These are phyloP conservation scores for Dothiorella sarmentorum DNA, from an alignment of 2,329 filamentous ascomycete species.

Conservation along the genomic window DNA sequence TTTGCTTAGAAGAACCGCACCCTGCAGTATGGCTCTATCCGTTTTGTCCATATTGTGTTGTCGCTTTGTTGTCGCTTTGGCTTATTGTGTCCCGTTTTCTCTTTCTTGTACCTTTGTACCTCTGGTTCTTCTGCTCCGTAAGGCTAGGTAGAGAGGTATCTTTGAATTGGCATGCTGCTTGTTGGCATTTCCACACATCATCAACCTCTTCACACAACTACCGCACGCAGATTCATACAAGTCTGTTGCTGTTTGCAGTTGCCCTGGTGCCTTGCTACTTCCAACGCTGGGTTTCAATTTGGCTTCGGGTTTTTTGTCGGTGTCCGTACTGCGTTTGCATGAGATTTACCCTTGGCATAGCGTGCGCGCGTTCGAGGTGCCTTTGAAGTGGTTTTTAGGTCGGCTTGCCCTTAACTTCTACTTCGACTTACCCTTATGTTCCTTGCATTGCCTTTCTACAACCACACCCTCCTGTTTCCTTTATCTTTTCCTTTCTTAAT, in stretches of 20 bases:
- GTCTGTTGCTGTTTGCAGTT: background rate
- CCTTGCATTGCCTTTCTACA: background rate
- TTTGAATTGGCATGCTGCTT: slow-evolving; percentile 9
- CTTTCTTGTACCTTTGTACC: background rate
- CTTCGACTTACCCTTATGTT: background rate
- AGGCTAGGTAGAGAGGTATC: slow-evolving; percentile 10
- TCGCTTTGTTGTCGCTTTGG: background rate
- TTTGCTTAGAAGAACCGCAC: background rate
- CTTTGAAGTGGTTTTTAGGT: background rate
- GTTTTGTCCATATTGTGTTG: background rate
- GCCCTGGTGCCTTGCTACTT: background rate
- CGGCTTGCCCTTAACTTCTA: background rate
- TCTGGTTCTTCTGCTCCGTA: background rate
- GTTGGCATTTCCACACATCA: background rate
- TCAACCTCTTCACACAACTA: background rate
- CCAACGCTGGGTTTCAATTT: no score
- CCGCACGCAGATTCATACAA: background rate
- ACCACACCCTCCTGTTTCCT: no score
- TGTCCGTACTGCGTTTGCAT: background rate
- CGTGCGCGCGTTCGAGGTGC: slow-evolving; percentile 2
- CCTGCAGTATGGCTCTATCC: background rate
- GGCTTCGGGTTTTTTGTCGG: background rate
- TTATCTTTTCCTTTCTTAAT: background rate
- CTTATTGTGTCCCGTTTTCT: slow-evolving; percentile 1
- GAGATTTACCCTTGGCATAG: slow-evolving; percentile 1